Percentiles rank a stretch among this genome's conserved stretches.
Evolutionary conservation across 1,284 basidiomycete genomes (phyloP).

Genomic region (Cutaneotrichosporon arboriforme): DNA sequence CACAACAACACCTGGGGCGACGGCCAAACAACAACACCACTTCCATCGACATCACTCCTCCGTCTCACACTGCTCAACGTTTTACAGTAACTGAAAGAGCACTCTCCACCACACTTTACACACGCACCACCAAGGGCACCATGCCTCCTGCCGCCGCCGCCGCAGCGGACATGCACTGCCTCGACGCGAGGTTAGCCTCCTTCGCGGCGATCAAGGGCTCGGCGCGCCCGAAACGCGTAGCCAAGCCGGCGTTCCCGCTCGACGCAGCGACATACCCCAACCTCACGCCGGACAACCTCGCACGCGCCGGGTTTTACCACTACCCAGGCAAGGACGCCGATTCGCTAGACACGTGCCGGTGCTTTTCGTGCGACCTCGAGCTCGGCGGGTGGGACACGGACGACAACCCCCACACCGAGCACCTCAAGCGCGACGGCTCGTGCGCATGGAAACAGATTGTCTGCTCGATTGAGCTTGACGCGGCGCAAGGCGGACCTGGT

Average conservation of each 20-base stretch:
- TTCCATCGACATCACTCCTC: not conserved
- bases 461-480: slow-evolving; percentile 56
- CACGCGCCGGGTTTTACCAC: slow-evolving; percentile 77
- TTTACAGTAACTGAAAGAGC: no score
- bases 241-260: slow-evolving; percentile 40
- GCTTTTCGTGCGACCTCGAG: slow-evolving; percentile 69
- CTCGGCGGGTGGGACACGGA: slow-evolving; percentile 70
- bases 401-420: slow-evolving; percentile 75
- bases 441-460: slow-evolving; percentile 73
- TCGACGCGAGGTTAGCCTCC: slow-evolving; percentile 32
- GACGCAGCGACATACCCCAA: slow-evolving; percentile 35
- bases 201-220: slow-evolving; percentile 22
- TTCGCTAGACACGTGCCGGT: slow-evolving; percentile 47
- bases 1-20: not conserved
- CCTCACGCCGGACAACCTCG: slow-evolving; percentile 64
- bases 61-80: not conserved
- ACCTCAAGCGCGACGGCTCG: slow-evolving; percentile 58
- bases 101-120: not conserved
- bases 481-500: slow-evolving; percentile 14
- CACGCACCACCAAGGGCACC: not conserved
- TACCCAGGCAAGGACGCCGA: slow-evolving; percentile 18
- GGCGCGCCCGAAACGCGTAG: slow-evolving; percentile 24
- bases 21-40: not conserved
- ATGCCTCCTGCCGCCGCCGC: not conserved
- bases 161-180: slow-evolving; percentile 30